Base-by-base conservation (phyloP, 1,284 basidiomycete species). In the Polyporus tsugae region DNA sequence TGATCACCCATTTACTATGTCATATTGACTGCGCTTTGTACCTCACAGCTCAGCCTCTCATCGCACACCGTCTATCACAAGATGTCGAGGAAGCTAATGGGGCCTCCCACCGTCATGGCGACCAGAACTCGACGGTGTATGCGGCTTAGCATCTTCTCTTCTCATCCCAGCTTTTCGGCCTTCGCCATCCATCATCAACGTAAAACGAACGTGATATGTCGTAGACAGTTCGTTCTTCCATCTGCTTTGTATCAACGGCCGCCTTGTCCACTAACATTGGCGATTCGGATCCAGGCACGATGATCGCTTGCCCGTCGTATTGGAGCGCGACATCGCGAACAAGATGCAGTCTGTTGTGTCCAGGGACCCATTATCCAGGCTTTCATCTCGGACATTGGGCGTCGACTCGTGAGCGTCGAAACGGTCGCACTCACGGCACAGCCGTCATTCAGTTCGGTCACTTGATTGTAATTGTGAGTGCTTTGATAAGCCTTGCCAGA, bases 381-480 rank as follows among this genome's bases (percentile, higher is more conserved):
- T 10, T 55, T 55, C 52, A 55, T 55, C 33, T 55, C 52, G 52
- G 52, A 55, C 52, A 55, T 55, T 55, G 52, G 52, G 29, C 52
- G 52, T 55, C 13, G 52, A 19, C 52, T 17, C 52, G 52, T 55
- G 52, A 55, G 52, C 52, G 29, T 55, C 15, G 52, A 55, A 9
- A 35, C 17, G 29, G 29, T 35, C 15, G 52, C 52, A 55, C 52
- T 55, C 52, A 55, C 52, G 29, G 52, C 52, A 55, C 52, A 33
- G 52, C 52, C 52, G 29, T 55, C 55, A 58, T 58, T 35, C 39
- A 38, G 46, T 58, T 63, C 61, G 60, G 63, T 65, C 61, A 60
- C 55, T 65, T 65, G 67, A 65, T 65, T 60, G 61, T 65, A 64
- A 65, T 65, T 60, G 61, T 42, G 58, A 69, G 60, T 62, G 46